Conservation (phyloP, 768 basidiomycete genomes). For the Phanerodontia chrysosporium region DNA sequence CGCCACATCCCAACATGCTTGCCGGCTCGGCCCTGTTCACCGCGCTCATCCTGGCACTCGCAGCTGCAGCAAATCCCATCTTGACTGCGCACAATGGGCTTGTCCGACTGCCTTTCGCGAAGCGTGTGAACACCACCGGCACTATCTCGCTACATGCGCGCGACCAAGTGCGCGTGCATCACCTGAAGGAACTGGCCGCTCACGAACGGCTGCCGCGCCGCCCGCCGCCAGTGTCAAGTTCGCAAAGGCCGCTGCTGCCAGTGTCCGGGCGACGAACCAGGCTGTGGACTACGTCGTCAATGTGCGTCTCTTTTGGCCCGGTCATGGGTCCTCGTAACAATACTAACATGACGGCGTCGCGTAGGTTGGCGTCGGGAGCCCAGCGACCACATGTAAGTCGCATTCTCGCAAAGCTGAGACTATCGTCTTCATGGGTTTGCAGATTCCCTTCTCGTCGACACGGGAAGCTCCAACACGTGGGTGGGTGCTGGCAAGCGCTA, state of each 20-base stretch:
- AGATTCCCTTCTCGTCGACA: conserved; percentile 59
- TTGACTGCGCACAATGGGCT: conserved; percentile 19
- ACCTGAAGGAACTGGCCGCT: conserved; percentile 39
- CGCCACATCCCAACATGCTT: conserved; percentile 14
- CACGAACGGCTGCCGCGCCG: conserved; percentile 15
- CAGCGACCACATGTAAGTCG: conserved; percentile 18
- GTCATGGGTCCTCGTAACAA: no score
- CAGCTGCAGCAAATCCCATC: conserved; percentile 22
- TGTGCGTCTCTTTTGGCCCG: no score
- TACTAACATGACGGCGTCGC: neutral
- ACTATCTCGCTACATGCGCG: conserved; percentile 42
- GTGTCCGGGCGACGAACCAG: conserved; percentile 40
- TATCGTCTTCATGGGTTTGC: neutral
- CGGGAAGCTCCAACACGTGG: conserved; percentile 72
- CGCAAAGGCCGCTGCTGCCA: conserved; percentile 16
- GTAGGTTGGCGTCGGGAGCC: conserved; percentile 23
- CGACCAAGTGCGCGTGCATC: conserved; percentile 47
- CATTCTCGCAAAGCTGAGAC: neutral
- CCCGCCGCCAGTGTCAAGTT: conserved; percentile 5
- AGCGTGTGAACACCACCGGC: conserved; percentile 48
- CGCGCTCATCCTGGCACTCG: conserved; percentile 20
- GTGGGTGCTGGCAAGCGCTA: conserved; percentile 50
- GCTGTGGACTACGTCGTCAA: conserved; percentile 34
- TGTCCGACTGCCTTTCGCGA: conserved; percentile 47
- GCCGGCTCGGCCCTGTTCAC: conserved; percentile 21